Evolutionary conservation across 371 early-diverging fungal species (phyloP).

Genomic region (Zancudomyces culisetae): DNA sequence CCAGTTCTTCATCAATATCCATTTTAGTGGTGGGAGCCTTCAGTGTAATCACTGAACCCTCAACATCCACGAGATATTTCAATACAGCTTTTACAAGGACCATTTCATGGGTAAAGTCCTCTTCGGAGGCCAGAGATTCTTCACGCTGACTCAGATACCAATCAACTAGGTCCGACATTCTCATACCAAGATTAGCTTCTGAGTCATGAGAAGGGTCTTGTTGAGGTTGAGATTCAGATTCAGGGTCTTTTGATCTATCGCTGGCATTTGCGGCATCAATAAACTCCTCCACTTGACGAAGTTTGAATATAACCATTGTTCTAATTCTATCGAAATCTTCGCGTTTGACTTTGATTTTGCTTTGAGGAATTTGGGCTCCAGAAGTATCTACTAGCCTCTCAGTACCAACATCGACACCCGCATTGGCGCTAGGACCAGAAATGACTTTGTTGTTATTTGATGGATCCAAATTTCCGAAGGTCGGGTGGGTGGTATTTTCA

Average conservation of each 20-base stretch:
- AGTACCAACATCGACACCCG: slow-evolving; percentile 13
- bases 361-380: not conserved
- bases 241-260: not conserved
- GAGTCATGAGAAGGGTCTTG: not conserved
- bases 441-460: not conserved
- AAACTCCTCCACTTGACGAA: slow-evolving; percentile 26
- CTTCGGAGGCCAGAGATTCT: slow-evolving; percentile 44
- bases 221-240: not conserved
- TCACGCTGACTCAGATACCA: slow-evolving; percentile 69
- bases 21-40: slow-evolving; percentile 12
- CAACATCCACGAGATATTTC: slow-evolving; percentile 48
- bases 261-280: slow-evolving; percentile 2
- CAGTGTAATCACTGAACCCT: slow-evolving; percentile 29
- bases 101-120: slow-evolving; percentile 42
- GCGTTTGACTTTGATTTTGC: slow-evolving; percentile 31
- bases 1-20: slow-evolving; percentile 1
- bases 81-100: slow-evolving; percentile 58
- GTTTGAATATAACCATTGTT: slow-evolving; percentile 41
- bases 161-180: slow-evolving; percentile 47
- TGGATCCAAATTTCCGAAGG: not conserved
- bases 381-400: not conserved
- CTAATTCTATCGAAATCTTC: slow-evolving; percentile 65
- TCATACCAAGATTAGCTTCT: slow-evolving; percentile 29
- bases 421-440: not conserved
- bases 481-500: not conserved